phyloP scores from a whole-genome alignment of 768 basidiomycete species.

The Suillus decipiens region DNA sequence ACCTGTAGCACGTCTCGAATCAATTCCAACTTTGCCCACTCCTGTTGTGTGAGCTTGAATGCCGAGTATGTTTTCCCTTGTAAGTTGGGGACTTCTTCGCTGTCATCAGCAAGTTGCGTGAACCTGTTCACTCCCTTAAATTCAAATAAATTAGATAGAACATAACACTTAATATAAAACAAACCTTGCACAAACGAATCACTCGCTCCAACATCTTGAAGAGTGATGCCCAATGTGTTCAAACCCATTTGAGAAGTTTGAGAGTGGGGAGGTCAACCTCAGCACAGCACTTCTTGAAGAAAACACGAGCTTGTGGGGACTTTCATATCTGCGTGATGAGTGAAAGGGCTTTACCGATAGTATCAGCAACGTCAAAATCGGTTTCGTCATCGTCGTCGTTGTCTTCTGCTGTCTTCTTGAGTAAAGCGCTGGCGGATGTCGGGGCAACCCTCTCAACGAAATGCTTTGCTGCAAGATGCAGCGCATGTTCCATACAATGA shows the following conservation, averaged over 20 bases:
- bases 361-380: slow-evolving; percentile 15
- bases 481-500: slow-evolving; percentile 37
- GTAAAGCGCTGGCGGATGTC: slow-evolving; percentile 9
- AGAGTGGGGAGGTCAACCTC: slow-evolving; percentile 10
- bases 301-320: slow-evolving; percentile 30
- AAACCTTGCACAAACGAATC: slow-evolving; percentile 13
- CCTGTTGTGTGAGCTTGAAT: slow-evolving; percentile 19
- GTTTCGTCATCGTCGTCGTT: neutral
- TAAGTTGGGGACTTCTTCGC: slow-evolving; percentile 24
- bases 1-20: slow-evolving; percentile 31
- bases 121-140: slow-evolving; percentile 17
- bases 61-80: slow-evolving; percentile 28
- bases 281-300: slow-evolving; percentile 21
- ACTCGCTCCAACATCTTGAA: slow-evolving; percentile 10
- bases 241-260: slow-evolving; percentile 31
- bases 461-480: slow-evolving; percentile 30
- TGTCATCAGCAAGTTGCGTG: slow-evolving; percentile 22
- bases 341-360: slow-evolving; percentile 7
- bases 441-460: slow-evolving; percentile 30
- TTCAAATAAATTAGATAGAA: neutral
- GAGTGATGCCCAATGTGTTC: slow-evolving; percentile 33
- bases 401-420: slow-evolving; percentile 7
- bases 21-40: slow-evolving; percentile 28
- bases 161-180: neutral
- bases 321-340: slow-evolving; percentile 23